Evolutionary conservation across 306 rosid genomes (phyloP).

Genomic region (Fagus sylvatica): DNA sequence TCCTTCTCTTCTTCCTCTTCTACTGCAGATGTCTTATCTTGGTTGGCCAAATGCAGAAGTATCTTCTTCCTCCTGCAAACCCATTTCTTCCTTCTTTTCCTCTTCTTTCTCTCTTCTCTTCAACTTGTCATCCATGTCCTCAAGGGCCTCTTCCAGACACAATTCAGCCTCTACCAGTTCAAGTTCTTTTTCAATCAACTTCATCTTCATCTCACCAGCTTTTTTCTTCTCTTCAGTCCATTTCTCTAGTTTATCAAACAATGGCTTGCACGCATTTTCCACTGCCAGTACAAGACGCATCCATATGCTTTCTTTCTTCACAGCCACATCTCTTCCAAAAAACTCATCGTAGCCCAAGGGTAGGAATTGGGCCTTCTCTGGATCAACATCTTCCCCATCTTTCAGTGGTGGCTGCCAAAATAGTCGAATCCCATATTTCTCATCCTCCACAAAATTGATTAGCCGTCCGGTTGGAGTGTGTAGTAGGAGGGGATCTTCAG

Average conservation of each 20-base stretch:
- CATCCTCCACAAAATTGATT: conserved; percentile 81
- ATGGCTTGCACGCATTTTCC: conserved; percentile 55
- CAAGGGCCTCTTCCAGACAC: conserved; percentile 62
- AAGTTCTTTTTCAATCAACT: conserved; percentile 56
- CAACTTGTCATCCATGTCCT: conserved; percentile 70
- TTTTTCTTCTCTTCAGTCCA: conserved; percentile 70
- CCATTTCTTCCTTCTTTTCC: conserved; percentile 59
- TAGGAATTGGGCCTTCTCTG: conserved; percentile 61
- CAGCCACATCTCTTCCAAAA: conserved; percentile 42
- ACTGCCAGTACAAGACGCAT: conserved; percentile 39
- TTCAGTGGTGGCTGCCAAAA: conserved; percentile 87
- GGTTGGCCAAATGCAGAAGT: conserved; percentile 33
- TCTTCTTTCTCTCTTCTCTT: conserved; percentile 68
- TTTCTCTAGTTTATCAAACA: conserved; percentile 52
- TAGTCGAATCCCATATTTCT: conserved; percentile 70
- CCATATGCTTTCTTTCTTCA: conserved; percentile 32
- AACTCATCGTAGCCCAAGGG: conserved; percentile 88
- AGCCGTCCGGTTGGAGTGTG: conserved; percentile 79
- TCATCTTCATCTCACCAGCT: conserved; percentile 50
- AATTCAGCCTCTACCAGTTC: conserved; percentile 79
- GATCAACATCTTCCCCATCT: conserved; percentile 67
- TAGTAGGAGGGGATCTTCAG: conserved; percentile 79
- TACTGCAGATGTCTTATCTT: conserved; percentile 41
- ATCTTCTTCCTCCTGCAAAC: conserved; percentile 50
- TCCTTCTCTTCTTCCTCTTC: conserved; percentile 41